These are phyloP conservation scores for Protomyces lactucae-debilis DNA, from an alignment of 1,139 yeast species.

Conservation along the genomic window DNA sequence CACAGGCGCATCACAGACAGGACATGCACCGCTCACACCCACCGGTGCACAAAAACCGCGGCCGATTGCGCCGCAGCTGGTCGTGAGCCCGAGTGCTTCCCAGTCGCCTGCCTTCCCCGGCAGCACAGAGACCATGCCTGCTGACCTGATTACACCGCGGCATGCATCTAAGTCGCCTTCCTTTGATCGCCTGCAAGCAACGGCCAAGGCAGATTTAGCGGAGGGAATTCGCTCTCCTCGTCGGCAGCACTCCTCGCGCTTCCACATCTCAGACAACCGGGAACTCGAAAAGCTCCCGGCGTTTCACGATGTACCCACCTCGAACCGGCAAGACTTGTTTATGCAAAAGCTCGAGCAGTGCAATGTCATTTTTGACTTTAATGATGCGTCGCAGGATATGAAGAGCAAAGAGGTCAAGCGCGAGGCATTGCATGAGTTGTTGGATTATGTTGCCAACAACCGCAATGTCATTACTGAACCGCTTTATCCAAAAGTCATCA, in stretches of 20 bases:
- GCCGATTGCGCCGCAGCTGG: constrained; percentile 24
- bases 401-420: constrained; percentile 90
- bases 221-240: constrained; percentile 72
- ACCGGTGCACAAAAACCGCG: constrained; percentile 7
- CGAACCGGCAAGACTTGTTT: constrained; percentile 75
- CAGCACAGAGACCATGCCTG: constrained; percentile 42
- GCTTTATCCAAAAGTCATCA: constrained; percentile 81
- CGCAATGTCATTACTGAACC: constrained; percentile 83
- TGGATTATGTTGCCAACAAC: constrained; percentile 77
- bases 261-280: constrained; percentile 67
- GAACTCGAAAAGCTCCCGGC: constrained; percentile 78
- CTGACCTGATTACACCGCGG: constrained; percentile 38
- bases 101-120: constrained; percentile 40
- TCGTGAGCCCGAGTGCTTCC: constrained; percentile 8
- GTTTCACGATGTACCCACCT: constrained; percentile 85
- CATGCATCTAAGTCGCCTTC: constrained; percentile 33
- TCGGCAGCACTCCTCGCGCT: constrained; percentile 88
- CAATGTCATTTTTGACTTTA: constrained; percentile 86
- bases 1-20: neutral
- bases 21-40: constrained; percentile 14
- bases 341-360: constrained; percentile 90
- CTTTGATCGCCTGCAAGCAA: constrained; percentile 39
- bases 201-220: constrained; percentile 39
- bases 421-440: constrained; percentile 77
- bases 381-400: constrained; percentile 86